Conservation (phyloP, 2,329 filamentous ascomycete species). For the Chaetomium strumarium region DNA sequence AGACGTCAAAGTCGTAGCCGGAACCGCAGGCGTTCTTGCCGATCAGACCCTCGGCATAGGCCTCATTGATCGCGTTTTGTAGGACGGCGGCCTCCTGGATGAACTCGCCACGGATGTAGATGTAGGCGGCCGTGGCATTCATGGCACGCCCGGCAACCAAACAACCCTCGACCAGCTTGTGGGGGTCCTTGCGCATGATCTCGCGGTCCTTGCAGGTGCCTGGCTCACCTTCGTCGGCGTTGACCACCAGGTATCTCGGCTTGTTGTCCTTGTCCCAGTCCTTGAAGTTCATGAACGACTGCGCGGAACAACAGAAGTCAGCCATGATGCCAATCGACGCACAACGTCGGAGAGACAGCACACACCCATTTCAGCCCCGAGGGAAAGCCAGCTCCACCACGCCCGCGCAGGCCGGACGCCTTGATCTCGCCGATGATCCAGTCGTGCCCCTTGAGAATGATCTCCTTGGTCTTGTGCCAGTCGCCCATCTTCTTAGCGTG, state of each 20-base stretch:
- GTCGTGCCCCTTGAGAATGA: constrained; percentile 91
- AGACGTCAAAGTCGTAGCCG: constrained; percentile 97
- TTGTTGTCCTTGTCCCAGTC: constrained; percentile 98
- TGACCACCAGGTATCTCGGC: constrained; percentile 94
- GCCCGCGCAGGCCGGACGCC: constrained; percentile 87
- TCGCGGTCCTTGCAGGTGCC: constrained; percentile 99
- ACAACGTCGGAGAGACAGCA: background rate
- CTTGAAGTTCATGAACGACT: constrained; percentile 99
- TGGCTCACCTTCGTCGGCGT: constrained; percentile 96
- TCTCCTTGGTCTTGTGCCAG: constrained; percentile 99
- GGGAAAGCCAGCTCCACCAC: constrained; percentile 95
- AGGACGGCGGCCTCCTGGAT: constrained; percentile 91
- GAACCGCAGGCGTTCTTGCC: constrained; percentile 97
- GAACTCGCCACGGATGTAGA: constrained; percentile 99
- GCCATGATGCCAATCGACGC: constrained; percentile 1
- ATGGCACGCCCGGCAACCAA: constrained; percentile 93
- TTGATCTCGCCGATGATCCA: constrained; percentile 99
- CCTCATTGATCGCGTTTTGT: constrained; percentile 94
- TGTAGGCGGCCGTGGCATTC: constrained; percentile 98
- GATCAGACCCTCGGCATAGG: constrained; percentile 88
- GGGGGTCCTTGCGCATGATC: constrained; percentile 99
- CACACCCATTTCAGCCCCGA: constrained; percentile 98
- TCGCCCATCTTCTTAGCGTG: constrained; percentile 96
- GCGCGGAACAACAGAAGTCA: constrained; percentile 21
- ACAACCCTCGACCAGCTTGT: constrained; percentile 98